A percentile compares a stretch with the other conserved stretches of the same genome.
Conservation (phyloP, 768 basidiomycete genomes). For the Fistulinella prunicolor region DNA sequence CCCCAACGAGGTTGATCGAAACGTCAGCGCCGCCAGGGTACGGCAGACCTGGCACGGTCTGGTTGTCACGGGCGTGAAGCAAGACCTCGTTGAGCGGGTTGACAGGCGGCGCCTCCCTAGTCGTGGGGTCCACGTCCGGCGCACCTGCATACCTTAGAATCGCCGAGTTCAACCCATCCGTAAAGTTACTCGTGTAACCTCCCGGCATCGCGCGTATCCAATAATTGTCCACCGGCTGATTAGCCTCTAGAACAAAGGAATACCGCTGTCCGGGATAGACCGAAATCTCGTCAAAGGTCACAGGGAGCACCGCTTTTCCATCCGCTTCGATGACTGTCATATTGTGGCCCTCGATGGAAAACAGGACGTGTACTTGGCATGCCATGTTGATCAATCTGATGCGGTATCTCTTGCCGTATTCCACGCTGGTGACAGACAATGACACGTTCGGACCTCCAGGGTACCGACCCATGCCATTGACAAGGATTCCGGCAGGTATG, state of each 20-base stretch:
- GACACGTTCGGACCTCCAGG: constrained; percentile 30
- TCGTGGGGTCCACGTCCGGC: constrained; percentile 33
- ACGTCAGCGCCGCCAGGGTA: constrained; percentile 44
- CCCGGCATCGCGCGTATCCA: constrained; percentile 42
- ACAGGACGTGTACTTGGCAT: constrained; percentile 41
- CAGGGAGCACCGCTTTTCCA: constrained; percentile 37
- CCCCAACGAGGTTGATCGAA: constrained; percentile 35
- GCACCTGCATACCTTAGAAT: constrained; percentile 45
- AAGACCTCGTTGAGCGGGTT: constrained; percentile 36
- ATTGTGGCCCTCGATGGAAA: constrained; percentile 46
- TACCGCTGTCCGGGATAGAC: constrained; percentile 55
- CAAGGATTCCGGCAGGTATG: constrained; percentile 30
- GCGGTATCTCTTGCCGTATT: constrained; percentile 35
- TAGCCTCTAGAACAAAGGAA: constrained; percentile 41
- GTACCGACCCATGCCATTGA: constrained; percentile 42
- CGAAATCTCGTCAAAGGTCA: constrained; percentile 38
- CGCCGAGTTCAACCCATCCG: constrained; percentile 40
- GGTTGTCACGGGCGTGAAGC: constrained; percentile 33
- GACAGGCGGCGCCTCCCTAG: constrained; percentile 5
- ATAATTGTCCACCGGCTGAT: constrained; percentile 38
- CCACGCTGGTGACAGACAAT: constrained; percentile 37
- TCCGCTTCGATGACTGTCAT: constrained; percentile 50
- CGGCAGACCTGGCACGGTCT: constrained; percentile 31
- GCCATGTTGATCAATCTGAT: constrained; percentile 41
- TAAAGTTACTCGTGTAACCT: constrained; percentile 24